A percentile compares a stretch with the other conserved stretches of the same genome.
Evolutionary conservation across 768 basidiomycete species (phyloP).

Genomic region (Russula sp.): DNA sequence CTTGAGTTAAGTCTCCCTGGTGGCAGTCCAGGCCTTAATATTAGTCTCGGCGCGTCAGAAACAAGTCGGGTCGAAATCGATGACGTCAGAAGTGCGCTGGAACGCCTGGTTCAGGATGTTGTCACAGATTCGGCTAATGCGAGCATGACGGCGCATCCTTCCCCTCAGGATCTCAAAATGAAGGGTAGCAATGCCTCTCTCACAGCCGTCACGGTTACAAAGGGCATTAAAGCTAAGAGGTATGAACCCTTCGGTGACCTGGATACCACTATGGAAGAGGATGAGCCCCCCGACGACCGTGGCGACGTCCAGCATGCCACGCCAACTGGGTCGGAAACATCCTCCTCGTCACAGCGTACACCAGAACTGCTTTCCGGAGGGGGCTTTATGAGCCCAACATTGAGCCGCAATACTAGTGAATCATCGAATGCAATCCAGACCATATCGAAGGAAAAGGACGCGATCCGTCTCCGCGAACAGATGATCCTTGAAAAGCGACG

Average conservation of each 20-base stretch:
- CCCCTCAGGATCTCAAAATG: constrained; percentile 27
- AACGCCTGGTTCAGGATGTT: constrained; percentile 42
- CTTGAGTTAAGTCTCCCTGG: constrained; percentile 31
- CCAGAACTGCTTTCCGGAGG: constrained; percentile 28
- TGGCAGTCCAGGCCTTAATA: constrained; percentile 15
- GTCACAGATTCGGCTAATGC: constrained; percentile 27
- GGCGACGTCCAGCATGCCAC: constrained; percentile 18
- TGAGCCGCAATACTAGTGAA: constrained; percentile 45
- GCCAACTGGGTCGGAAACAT: constrained; percentile 5
- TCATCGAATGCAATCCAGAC: constrained; percentile 46
- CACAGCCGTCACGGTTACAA: constrained; percentile 37
- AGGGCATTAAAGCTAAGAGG: constrained; percentile 37
- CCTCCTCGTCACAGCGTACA: constrained; percentile 20
- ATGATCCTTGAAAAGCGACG: constrained; percentile 69
- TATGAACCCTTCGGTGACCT: constrained; percentile 35
- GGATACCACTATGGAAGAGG: constrained; percentile 38
- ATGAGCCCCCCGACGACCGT: constrained; percentile 34
- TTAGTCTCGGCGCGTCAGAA: constrained; percentile 16
- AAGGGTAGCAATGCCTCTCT: constrained; percentile 30
- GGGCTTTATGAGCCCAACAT: constrained; percentile 29
- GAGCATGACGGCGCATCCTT: constrained; percentile 14
- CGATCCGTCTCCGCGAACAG: constrained; percentile 61
- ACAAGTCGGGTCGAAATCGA: constrained; percentile 33
- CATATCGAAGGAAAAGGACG: constrained; percentile 67
- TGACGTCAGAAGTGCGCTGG: constrained; percentile 43